Evolutionary conservation across 208 protist species (phyloP).

Genomic region (Herpetomonas muscarum): DNA sequence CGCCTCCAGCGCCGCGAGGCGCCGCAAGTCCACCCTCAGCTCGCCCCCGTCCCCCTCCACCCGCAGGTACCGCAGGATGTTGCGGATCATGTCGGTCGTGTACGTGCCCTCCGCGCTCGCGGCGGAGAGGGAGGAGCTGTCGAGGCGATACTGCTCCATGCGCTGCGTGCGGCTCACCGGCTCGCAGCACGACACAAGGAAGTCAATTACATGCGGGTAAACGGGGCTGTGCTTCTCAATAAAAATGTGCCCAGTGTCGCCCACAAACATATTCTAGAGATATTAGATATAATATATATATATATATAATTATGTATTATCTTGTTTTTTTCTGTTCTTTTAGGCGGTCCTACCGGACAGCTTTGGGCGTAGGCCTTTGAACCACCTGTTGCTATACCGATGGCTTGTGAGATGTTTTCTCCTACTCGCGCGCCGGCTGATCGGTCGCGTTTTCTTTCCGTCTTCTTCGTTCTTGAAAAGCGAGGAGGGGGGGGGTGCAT

Average conservation of each 20-base stretch:
- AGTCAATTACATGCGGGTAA: slow-evolving; percentile 71
- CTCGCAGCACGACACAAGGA: slow-evolving; percentile 86
- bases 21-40: slow-evolving; percentile 59
- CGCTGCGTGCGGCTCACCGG: slow-evolving; percentile 80
- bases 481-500: too few species aligned
- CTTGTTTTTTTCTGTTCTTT: too few species aligned
- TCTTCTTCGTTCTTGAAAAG: too few species aligned
- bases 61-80: slow-evolving; percentile 70
- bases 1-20: slow-evolving; percentile 32
- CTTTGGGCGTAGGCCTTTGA: too few species aligned
- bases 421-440: too few species aligned
- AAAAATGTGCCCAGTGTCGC: slow-evolving; percentile 59
- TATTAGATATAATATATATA: slow-evolving; percentile 2
- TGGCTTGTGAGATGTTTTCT: too few species aligned
- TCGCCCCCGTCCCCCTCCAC: slow-evolving; percentile 39
- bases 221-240: slow-evolving; percentile 69
- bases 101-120: slow-evolving; percentile 85
- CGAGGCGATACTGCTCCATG: slow-evolving; percentile 80
- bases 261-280: slow-evolving; percentile 51
- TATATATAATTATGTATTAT: slow-evolving; percentile 1
- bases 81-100: slow-evolving; percentile 76
- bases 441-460: too few species aligned
- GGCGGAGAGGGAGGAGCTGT: slow-evolving; percentile 73
- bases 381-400: too few species aligned
- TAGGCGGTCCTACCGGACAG: too few species aligned